Base-by-base conservation (phyloP, 176 grass and related monocot species). In the Eragrostis curvula region DNA sequence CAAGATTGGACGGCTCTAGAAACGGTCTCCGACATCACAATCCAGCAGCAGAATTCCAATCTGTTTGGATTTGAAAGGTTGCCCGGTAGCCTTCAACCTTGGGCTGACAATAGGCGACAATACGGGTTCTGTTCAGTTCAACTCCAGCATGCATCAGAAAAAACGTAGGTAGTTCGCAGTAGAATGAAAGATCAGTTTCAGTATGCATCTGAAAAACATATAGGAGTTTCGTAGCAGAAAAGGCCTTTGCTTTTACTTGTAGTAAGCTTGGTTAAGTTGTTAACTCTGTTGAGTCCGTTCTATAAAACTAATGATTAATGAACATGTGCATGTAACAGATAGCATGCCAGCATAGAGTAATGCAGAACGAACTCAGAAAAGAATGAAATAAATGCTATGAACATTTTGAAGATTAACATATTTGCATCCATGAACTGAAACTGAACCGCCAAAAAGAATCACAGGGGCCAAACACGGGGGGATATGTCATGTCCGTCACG, bases 361-460 rank as follows among this genome's bases (percentile, higher is more conserved):
- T 51, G 50, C 24, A 70, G 41, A 57, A 57, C 13, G 28, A 29
- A 50, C n/a, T 15, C 28, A 18, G 21, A 61, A 27, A 4, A 24
- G 30, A 12, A 58, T 16, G 47, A 12, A 83, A 57, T 49, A 58
- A 36, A 88, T 21, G 7, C 36, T 81, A 85, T 81, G 71, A 81
- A 89, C 87, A 85, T 48, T 46, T 46, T 11, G 45, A 70, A 51
- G 23, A 60, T 15, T 17, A 6, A 28, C 69, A 75, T 23, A 16
- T 44, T 52, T 80, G 50, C 43, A 58, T 12, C 43, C 14, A 39
- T 5, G 7, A 75, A 52, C 15, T 79, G 41, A 24, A 75, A 40
- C 20, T 10, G 57, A 56, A 6, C 23, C 40, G 0, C n/a, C n/a
- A n/a, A n/a, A 39, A 62, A 20, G 71, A 30, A 70, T 18, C 23